phyloP scores from a whole-genome alignment of 73 alveolate species.

The Tetrahymena thermophila region DNA sequence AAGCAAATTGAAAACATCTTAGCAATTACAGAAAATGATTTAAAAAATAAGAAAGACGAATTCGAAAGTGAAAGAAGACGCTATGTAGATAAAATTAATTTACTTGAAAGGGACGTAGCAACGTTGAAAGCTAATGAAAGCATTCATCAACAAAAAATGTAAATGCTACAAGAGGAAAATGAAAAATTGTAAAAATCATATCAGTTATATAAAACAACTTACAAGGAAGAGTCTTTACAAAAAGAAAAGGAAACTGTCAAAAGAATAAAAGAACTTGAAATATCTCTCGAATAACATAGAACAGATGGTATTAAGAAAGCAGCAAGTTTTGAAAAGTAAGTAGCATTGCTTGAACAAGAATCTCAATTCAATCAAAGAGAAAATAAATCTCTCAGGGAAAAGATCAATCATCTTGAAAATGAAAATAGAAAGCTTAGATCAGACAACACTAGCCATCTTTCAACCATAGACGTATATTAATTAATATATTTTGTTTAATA shows the following conservation, averaged over 20 bases:
- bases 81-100: neutral
- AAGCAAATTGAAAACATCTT: conserved; percentile 13
- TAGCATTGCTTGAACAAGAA: conserved; percentile 23
- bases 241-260: neutral
- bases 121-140: neutral
- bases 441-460: neutral
- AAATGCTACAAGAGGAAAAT: neutral
- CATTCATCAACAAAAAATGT: neutral
- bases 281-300: neutral
- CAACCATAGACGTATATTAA: neutral
- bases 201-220: neutral
- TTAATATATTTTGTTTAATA: neutral
- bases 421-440: conserved; percentile 28
- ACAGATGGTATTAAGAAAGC: neutral
- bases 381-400: neutral
- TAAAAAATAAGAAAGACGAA: neutral
- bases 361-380: conserved; percentile 16
- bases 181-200: neutral
- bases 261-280: neutral
- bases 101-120: neutral
- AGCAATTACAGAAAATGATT: conserved; percentile 9
- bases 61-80: neutral
- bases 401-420: conserved; percentile 1
- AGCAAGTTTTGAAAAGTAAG: conserved; percentile 16
- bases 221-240: neutral